Evolutionary conservation across 768 basidiomycete species (phyloP), one percentile per base, ranked within the genome.

Genomic region (Lyophyllum atratum): DNA sequence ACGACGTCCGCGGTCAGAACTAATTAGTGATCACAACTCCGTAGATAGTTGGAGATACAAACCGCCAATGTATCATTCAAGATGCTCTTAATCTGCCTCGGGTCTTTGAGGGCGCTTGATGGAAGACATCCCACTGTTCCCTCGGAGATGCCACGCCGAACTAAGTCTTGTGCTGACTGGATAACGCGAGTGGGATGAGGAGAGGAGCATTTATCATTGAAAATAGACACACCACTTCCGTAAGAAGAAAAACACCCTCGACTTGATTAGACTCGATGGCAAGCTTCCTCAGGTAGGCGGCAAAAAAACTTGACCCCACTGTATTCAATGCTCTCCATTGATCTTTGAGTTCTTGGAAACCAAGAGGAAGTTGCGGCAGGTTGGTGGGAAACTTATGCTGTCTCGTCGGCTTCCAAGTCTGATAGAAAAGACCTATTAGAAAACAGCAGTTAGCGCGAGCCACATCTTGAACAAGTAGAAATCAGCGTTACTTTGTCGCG

Each of bases 231-330:
- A 67, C 67, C 37, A 22, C 53, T 57, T 61, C 34, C 8, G 62
- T 66, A 21, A 67, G 49, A 34, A 63, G 42, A 52, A 70, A 70
- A 22, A 54, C 59, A 42, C 59, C 64, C 48, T 72, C 68, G 17
- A 70, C 51, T 34, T 67, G 68, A 51, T 70, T 70, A 25, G 70
- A 68, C 48, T 71, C 68, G n/a, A 71, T 67, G 21, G 66, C 65
- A 17, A 67, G 55, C 24, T 57, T 64, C 43, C 34, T 65, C 53
- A 70, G 51, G 55, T 69, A 69, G 6, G 57, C 45, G 22, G 48
- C 34, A 49, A 56, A 56, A 44, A 64, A 60, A 42, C 33, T 51
- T 24, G 62, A 65, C 31, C 54, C 60, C 5, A 34, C 40, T 5
- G 52, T 19, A 45, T 43, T 60, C 49, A 65, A 45, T 29, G 58